phyloP scores from a whole-genome alignment of 306 rosid species.

The Datisca glomerata region DNA sequence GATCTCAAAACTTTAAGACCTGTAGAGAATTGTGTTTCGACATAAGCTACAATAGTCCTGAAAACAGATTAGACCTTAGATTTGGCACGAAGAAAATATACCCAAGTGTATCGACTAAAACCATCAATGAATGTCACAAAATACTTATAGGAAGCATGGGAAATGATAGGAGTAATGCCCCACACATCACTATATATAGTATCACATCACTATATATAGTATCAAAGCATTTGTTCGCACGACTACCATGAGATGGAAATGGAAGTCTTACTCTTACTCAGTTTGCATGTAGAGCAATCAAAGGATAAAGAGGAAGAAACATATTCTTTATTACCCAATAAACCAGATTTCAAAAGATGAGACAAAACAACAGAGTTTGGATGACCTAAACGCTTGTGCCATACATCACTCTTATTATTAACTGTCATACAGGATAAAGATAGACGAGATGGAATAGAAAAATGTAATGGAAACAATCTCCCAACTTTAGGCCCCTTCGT shows the following conservation, averaged over 20 bases:
- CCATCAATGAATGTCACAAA: neutral
- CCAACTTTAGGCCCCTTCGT: neutral
- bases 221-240: neutral
- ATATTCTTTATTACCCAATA: neutral
- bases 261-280: conserved; percentile 3
- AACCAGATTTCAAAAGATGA: no score
- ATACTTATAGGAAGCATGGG: neutral
- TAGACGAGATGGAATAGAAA: no score
- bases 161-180: neutral
- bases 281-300: conserved; percentile 1
- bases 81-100: no score
- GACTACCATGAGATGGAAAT: neutral
- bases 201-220: conserved; percentile 2
- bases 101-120: neutral
- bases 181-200: no score
- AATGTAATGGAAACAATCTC: neutral
- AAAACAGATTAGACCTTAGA: neutral
- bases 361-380: no score
- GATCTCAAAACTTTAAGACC: neutral
- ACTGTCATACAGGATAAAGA: no score
- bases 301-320: neutral
- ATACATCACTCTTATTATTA: no score
- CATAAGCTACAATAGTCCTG: no score
- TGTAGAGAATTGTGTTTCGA: no score
- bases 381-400: no score